Evolutionary conservation across 169 alveolate species (phyloP).

Genomic region (Theileria sp.): DNA sequence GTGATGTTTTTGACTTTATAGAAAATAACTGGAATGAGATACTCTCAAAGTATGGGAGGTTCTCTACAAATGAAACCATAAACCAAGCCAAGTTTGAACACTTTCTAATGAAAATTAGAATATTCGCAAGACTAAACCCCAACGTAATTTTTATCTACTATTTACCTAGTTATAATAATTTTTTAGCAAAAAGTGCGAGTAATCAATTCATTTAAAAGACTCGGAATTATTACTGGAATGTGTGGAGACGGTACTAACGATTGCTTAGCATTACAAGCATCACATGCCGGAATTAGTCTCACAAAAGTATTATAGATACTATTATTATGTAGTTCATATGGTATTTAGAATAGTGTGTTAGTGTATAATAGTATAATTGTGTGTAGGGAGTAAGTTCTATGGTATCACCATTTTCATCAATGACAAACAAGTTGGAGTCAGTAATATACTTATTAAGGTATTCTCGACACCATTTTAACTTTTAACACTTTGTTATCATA

Average conservation of each 20-base stretch:
- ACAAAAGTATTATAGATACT: slow-evolving; percentile 68
- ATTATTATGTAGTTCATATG: too few relatives aligned
- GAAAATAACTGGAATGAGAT: slow-evolving; percentile 60
- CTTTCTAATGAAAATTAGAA: slow-evolving; percentile 47
- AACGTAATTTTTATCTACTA: slow-evolving; percentile 32
- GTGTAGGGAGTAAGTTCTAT: slow-evolving; percentile 82
- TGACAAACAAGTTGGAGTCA: slow-evolving; percentile 79
- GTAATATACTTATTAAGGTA: slow-evolving; percentile 78
- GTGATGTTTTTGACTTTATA: slow-evolving; percentile 61
- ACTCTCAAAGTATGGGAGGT: slow-evolving; percentile 35
- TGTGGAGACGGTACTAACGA: slow-evolving; percentile 94
- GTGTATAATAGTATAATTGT: not conserved
- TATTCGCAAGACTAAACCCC: slow-evolving; percentile 63
- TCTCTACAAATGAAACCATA: slow-evolving; percentile 34
- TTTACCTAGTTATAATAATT: not conserved
- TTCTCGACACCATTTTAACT: not conserved
- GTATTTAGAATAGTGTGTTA: too few relatives aligned
- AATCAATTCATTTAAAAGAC: slow-evolving; percentile 78
- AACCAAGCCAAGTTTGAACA: slow-evolving; percentile 55
- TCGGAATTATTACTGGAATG: slow-evolving; percentile 86
- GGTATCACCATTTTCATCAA: slow-evolving; percentile 87
- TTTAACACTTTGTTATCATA: too few relatives aligned
- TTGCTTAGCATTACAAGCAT: slow-evolving; percentile 89
- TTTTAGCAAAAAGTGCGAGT: slow-evolving; percentile 77
- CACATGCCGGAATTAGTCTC: slow-evolving; percentile 91